A percentile compares a stretch with the other conserved stretches of the same genome.
phyloP scores from a whole-genome alignment of 371 early-diverging fungal genomes.

The Circinella umbellata region DNA sequence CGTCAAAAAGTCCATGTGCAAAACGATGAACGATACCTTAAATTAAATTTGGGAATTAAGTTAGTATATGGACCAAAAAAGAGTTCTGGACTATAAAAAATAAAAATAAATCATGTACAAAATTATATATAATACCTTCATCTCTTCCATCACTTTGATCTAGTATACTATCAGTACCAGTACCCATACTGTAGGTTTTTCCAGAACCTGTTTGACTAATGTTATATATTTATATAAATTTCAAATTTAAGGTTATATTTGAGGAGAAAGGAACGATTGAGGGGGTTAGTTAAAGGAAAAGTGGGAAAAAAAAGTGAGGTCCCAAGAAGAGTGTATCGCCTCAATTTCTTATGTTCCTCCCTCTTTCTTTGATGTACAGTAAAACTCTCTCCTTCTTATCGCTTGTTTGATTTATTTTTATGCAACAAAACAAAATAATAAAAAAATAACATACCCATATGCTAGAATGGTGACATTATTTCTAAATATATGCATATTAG shows the following conservation, averaged over 20 bases:
- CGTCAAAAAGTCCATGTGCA: slow-evolving; percentile 64
- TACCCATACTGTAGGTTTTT: slow-evolving; percentile 59
- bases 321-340: slow-evolving; percentile 44
- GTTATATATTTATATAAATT: slow-evolving; percentile 25
- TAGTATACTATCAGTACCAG: slow-evolving; percentile 17
- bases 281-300: background rate
- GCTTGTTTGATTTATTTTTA: slow-evolving; percentile 13
- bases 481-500: slow-evolving; percentile 22
- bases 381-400: slow-evolving; percentile 4
- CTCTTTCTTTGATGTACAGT: slow-evolving; percentile 67
- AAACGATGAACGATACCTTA: slow-evolving; percentile 89
- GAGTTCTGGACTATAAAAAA: no score
- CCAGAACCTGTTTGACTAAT: slow-evolving; percentile 58
- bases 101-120: no score
- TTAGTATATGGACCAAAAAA: no score
- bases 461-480: slow-evolving; percentile 89
- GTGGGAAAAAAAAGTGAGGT: background rate
- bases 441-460: slow-evolving; percentile 73
- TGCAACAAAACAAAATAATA: background rate
- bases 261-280: slow-evolving; percentile 25
- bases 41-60: slow-evolving; percentile 26
- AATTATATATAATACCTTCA: background rate
- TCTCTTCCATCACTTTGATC: background rate
- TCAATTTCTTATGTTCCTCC: slow-evolving; percentile 86
- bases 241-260: background rate